phyloP scores from a whole-genome alignment of 352 stramenopile genomes.

The Globisporangium middletonii region DNA sequence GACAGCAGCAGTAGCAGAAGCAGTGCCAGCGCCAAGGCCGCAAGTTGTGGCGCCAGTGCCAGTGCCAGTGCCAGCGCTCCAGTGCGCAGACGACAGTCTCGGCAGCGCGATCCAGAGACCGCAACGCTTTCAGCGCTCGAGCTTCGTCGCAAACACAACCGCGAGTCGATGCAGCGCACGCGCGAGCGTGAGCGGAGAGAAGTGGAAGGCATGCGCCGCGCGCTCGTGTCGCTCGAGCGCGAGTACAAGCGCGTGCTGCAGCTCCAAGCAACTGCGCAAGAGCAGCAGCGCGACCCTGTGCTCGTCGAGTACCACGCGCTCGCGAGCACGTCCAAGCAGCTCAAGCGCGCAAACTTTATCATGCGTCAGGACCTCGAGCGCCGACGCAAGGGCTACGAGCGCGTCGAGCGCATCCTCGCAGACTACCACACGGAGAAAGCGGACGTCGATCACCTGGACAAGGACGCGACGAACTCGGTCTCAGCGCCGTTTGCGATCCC shows the following conservation, averaged over 20 bases:
- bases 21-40: no score
- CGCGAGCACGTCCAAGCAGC: slow-evolving; percentile 24
- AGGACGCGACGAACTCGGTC: background rate
- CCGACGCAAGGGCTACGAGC: slow-evolving; percentile 30
- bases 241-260: slow-evolving; percentile 25
- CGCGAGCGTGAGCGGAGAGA: slow-evolving; percentile 27
- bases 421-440: slow-evolving; percentile 37
- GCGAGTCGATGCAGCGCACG: slow-evolving; percentile 42
- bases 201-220: slow-evolving; percentile 22
- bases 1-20: no score
- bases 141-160: slow-evolving; percentile 32
- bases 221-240: slow-evolving; percentile 30
- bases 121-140: slow-evolving; percentile 13
- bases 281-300: slow-evolving; percentile 6
- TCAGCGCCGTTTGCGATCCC: slow-evolving; percentile 5
- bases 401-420: slow-evolving; percentile 32
- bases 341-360: slow-evolving; percentile 32
- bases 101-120: background rate
- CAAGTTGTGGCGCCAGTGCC: background rate
- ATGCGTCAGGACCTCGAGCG: slow-evolving; percentile 29
- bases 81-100: background rate
- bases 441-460: slow-evolving; percentile 6
- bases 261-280: slow-evolving; percentile 7
- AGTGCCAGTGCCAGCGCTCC: background rate
- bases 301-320: slow-evolving; percentile 26